A percentile compares a stretch with the other conserved stretches of the same genome.
Evolutionary conservation across 2,329 filamentous ascomycete species (phyloP).

Genomic region (Apiospora phragmitis): DNA sequence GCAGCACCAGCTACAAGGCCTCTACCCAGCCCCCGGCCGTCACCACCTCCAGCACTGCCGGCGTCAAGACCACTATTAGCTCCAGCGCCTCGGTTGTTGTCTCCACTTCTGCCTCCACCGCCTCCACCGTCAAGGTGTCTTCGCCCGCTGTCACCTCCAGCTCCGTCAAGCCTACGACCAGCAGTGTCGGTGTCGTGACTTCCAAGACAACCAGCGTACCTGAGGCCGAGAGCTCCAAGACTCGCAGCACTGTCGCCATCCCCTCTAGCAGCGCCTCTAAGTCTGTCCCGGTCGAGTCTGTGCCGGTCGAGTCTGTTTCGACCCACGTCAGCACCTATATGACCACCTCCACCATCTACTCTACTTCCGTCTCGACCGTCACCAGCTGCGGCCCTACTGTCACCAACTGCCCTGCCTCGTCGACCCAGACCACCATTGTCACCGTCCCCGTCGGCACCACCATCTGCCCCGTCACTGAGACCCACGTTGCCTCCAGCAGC

Average conservation of each 20-base stretch:
- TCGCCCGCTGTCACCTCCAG: conserved; percentile 20
- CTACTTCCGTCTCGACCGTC: conserved; percentile 50
- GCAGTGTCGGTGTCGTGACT: conserved; percentile 25
- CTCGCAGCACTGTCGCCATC: conserved; percentile 17
- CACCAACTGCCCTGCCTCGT: conserved; percentile 47
- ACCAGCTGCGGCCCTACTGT: conserved; percentile 53
- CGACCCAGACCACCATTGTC: conserved; percentile 47
- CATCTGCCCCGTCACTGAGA: conserved; percentile 59
- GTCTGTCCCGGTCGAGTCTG: background rate
- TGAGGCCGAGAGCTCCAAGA: conserved; percentile 16
- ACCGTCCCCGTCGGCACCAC: conserved; percentile 60
- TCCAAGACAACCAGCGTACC: background rate
- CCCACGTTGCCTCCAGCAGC: conserved; percentile 22
- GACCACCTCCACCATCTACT: conserved; percentile 51
- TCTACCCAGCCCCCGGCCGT: conserved; percentile 18
- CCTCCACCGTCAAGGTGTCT: conserved; percentile 19
- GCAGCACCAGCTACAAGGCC: conserved; percentile 21
- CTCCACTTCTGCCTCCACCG: conserved; percentile 18
- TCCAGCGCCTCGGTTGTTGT: conserved; percentile 17
- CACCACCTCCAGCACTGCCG: conserved; percentile 23
- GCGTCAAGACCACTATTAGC: conserved; percentile 15
- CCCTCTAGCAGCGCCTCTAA: conserved; percentile 13
- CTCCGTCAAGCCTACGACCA: conserved; percentile 12
- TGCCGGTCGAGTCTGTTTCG: background rate
- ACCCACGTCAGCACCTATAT: conserved; percentile 35